Evolutionary conservation across 805 yeast genomes (phyloP).

Genomic region (Candida argentea): DNA sequence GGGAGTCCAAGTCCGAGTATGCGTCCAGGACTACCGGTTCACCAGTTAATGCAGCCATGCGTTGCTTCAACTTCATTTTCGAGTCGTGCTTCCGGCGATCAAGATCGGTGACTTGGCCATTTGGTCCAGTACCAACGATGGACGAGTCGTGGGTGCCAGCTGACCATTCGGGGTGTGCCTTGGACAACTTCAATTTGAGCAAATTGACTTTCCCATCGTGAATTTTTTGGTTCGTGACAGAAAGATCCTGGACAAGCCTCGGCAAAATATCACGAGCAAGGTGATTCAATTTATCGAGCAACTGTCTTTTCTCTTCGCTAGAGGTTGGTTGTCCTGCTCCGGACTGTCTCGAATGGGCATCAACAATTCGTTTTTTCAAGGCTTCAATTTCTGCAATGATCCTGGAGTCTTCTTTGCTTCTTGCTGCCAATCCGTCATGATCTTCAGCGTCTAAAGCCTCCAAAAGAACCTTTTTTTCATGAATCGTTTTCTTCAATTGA

Average conservation of each 20-base stretch:
- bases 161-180: conserved; percentile 56
- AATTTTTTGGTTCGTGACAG: conserved; percentile 57
- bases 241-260: conserved; percentile 50
- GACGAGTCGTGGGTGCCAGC: conserved; percentile 25
- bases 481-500: conserved; percentile 52
- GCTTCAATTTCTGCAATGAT: conserved; percentile 50
- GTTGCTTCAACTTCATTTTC: conserved; percentile 66
- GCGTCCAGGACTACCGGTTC: conserved; percentile 38
- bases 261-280: conserved; percentile 65
- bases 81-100: conserved; percentile 76
- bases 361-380: conserved; percentile 51
- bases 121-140: conserved; percentile 73
- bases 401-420: conserved; percentile 26
- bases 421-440: conserved; percentile 26
- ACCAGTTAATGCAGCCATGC: conserved; percentile 93
- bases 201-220: conserved; percentile 55
- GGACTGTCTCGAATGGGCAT: conserved; percentile 25
- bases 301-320: conserved; percentile 35
- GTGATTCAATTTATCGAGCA: conserved; percentile 47
- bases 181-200: conserved; percentile 43
- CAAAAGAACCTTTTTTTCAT: conserved; percentile 61
- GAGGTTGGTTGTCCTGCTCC: conserved; percentile 14
- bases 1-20: conserved; percentile 44
- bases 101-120: conserved; percentile 75
- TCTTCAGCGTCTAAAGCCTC: conserved; percentile 67